Evolutionary conservation across 1,139 yeast species (phyloP).

Genomic region (Candida anutae): DNA sequence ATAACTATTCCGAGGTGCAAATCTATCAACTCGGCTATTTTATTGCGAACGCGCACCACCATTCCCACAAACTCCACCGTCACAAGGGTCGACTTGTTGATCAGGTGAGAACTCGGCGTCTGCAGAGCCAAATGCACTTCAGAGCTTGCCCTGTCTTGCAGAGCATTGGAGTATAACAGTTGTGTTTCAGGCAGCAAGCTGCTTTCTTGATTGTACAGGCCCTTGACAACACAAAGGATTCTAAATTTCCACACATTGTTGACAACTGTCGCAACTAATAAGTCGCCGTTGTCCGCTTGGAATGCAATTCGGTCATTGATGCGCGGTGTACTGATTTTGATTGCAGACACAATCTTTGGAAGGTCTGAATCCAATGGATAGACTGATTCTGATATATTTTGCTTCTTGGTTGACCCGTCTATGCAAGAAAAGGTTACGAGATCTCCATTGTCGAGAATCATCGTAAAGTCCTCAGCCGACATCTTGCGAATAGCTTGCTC

Average conservation of each 20-base stretch:
- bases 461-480: slow-evolving; percentile 23
- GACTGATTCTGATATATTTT: slow-evolving; percentile 10
- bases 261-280: slow-evolving; percentile 56
- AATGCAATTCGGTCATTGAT: slow-evolving; percentile 66
- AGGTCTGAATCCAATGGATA: slow-evolving; percentile 15
- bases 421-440: slow-evolving; percentile 41
- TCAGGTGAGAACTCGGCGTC: slow-evolving; percentile 4
- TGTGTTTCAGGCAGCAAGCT: slow-evolving; percentile 16
- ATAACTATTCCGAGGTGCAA: slow-evolving; percentile 66
- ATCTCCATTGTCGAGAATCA: slow-evolving; percentile 37
- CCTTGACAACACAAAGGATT: slow-evolving; percentile 38
- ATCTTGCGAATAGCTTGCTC: slow-evolving; percentile 7
- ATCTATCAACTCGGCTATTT: slow-evolving; percentile 61
- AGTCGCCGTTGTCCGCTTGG: slow-evolving; percentile 40
- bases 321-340: slow-evolving; percentile 59
- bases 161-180: no score
- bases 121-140: slow-evolving; percentile 4
- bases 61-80: slow-evolving; percentile 64
- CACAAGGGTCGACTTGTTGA: slow-evolving; percentile 25
- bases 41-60: slow-evolving; percentile 50
- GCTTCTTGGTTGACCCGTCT: slow-evolving; percentile 30
- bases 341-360: slow-evolving; percentile 38
- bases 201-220: slow-evolving; percentile 36
- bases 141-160: slow-evolving; percentile 13
- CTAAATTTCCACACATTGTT: slow-evolving; percentile 63